phyloP scores from a whole-genome alignment of 2,329 filamentous ascomycete genomes.

The Fusarium sp. region DNA sequence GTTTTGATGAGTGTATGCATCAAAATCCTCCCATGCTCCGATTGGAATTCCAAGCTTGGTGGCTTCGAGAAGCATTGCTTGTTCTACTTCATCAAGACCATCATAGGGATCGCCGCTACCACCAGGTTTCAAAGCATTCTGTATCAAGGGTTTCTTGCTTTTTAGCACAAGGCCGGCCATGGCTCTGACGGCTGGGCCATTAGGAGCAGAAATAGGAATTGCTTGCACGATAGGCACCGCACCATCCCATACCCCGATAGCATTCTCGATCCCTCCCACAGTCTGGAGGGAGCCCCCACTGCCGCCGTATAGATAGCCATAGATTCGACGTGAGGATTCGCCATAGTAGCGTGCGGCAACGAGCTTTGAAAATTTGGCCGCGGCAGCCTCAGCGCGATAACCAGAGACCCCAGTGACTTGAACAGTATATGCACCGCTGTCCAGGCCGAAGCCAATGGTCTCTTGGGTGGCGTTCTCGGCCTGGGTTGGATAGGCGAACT shows the following conservation, averaged over 20 bases:
- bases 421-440: slow-evolving; percentile 39
- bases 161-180: background rate
- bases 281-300: slow-evolving; percentile 42
- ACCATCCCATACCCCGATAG: slow-evolving; percentile 42
- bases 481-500: slow-evolving; percentile 36
- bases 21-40: background rate
- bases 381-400: slow-evolving; percentile 43
- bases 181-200: background rate
- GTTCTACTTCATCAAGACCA: background rate
- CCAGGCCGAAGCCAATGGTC: slow-evolving; percentile 28
- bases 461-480: slow-evolving; percentile 22
- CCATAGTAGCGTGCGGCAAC: slow-evolving; percentile 34
- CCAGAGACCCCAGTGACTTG: slow-evolving; percentile 29
- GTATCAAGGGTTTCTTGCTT: background rate
- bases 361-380: slow-evolving; percentile 33
- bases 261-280: slow-evolving; percentile 42
- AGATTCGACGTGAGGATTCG: slow-evolving; percentile 12
- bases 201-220: slow-evolving; percentile 1
- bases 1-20: no score
- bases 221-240: slow-evolving; percentile 30
- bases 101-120: background rate
- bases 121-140: background rate
- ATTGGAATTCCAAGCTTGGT: background rate
- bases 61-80: background rate
- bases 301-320: slow-evolving; percentile 43